Base-by-base conservation (phyloP, 164 flowering plant species). In the Chloranthus sessilifolius region DNA sequence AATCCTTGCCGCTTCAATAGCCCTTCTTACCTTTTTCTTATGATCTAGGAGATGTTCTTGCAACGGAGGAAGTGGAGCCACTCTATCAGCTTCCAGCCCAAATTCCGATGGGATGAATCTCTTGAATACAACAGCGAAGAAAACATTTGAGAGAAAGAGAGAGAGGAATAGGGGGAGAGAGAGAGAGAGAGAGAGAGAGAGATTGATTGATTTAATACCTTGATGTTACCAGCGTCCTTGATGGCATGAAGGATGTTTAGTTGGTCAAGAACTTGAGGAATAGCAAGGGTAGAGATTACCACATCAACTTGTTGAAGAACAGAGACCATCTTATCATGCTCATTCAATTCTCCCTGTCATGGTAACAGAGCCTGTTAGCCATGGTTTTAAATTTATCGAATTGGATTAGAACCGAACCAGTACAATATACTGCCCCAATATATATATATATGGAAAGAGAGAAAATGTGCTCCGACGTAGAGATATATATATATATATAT, bases 41-140 rank as follows among this genome's bases (percentile, higher is more conserved):
- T 51, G 43, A 4, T 69, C 72, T 0, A 72, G 51, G 5, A 54
- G 35, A n/a, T n/a, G n/a, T 0, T 41, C 40, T 50, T 66, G 56
- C 29, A 65, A 69, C 7, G 81, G 75, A 0, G 70, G 66, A 1
- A 76, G 59, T 8, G 19, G 52, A 1, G 0, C 25, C 21, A 68
- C 53, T 34, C 68, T 63, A 23, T 64, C 74, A 43, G 41, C 71
- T 26, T 76, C 77, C 4, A 12, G 14, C n/a, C 77, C 81, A 23
- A 53, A 73, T n/a, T 73, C 76, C 4, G 78, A 73, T 23, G 81
- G 74, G 1, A 68, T 27, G 42, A 76, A 70, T 42, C 75, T 73
- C 75, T 66, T 26, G n/a, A n/a, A n/a, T n/a, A n/a, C n/a, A 16
- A 3, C 23, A 10, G 24, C n/a, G n/a, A 35, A n/a, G 9, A 9